Evolutionary conservation across 495 filamentous ascomycete genomes (phyloP), one percentile per base, ranked within the genome.

Genomic region (Xylona heveae): DNA sequence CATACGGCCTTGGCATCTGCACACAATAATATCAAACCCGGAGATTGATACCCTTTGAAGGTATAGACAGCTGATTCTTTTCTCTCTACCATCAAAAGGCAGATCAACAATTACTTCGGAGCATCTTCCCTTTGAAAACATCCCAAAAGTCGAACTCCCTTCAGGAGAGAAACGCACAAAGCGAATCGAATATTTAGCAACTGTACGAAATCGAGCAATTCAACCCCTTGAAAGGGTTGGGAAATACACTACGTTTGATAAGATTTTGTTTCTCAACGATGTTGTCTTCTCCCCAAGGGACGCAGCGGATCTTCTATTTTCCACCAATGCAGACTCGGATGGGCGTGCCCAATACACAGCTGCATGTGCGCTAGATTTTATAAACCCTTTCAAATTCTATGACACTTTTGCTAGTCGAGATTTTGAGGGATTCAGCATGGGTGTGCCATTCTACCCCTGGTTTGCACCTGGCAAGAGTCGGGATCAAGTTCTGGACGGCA

Each of bases 401-500:
- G 79, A 88, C 50, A 73, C 75, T 2, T 83, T 74, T 55, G 78
- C 79, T 7, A 74, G 72, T 13, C 61, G 79, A 3, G 79, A 88
- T 41, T 47, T 62, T 4, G 71, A 83, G 36, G 78, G 79, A 1
- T 77, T 69, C 42, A 61, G 59, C 32, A 59, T 74, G 40, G 78
- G 74, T 0, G 49, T 82, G 1, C 71, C 76, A 0, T 68, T 80
- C 42, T 88, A 58, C 43, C 79, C 79, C 0, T 78, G 72, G 66
- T 84, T 84, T 42, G 55, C 67, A 0, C 40, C 57, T 20, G 64
- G 52, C 0, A 38, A 44, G 4, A 78, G 71, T 39, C 57, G 75
- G 21, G 41, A 51, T 6, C 72, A 73, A 40, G 66, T 81, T 14
- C 52, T 75, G 6, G 50, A 47, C 3, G 64, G 63, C 16, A 68